Percentiles rank a stretch among this genome's conserved stretches.
Evolutionary conservation across 345 rosid species (phyloP).

Genomic region (Eucalyptus brandiana): DNA sequence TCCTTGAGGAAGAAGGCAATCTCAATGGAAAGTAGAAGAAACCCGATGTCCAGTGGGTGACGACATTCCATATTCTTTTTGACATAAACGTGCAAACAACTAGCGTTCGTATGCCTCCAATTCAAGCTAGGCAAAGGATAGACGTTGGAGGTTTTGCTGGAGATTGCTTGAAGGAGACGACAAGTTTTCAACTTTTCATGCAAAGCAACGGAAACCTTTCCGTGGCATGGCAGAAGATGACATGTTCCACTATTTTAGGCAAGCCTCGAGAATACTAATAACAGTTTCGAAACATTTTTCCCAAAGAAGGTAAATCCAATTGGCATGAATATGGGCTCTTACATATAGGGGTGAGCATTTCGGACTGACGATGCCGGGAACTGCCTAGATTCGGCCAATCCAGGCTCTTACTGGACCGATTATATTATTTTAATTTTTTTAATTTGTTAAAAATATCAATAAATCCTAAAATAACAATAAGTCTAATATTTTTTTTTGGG

Average conservation of each 20-base stretch:
- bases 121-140: background rate
- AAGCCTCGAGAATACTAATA: background rate
- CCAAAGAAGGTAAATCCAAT: background rate
- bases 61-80: slow-evolving; percentile 7
- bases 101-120: background rate
- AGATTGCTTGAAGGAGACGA: slow-evolving; percentile 10
- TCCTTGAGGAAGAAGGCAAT: slow-evolving; percentile 18
- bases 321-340: background rate
- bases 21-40: slow-evolving; percentile 9
- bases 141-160: background rate
- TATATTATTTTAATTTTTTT: too few species aligned
- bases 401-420: fast-evolving
- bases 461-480: too few species aligned
- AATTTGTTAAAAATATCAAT: too few species aligned
- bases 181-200: background rate
- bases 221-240: background rate
- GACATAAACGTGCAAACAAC: background rate
- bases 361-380: fast-evolving
- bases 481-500: too few species aligned
- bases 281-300: background rate
- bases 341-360: background rate
- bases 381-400: too few species aligned
- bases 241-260: background rate
- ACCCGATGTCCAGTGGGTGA: background rate
- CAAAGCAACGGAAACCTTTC: background rate